Conservation (phyloP, 805 yeast species). For the Candida maltosa region DNA sequence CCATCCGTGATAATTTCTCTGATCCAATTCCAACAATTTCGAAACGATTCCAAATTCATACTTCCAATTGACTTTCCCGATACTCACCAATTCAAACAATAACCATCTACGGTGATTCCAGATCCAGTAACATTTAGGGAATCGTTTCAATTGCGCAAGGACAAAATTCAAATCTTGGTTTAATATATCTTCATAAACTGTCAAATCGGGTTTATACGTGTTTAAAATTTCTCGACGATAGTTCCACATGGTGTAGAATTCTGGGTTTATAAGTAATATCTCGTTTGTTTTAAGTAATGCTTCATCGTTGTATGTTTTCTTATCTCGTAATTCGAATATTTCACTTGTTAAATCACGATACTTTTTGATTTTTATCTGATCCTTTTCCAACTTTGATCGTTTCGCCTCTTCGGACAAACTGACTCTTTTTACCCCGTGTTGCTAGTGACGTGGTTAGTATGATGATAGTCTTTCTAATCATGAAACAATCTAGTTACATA, state of each 20-base stretch:
- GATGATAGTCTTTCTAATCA: background rate
- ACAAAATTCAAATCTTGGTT: constrained; percentile 61
- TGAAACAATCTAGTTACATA: constrained; percentile 1
- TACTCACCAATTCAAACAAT: constrained; percentile 41
- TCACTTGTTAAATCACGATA: constrained; percentile 47
- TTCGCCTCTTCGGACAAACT: constrained; percentile 55
- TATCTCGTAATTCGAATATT: constrained; percentile 33
- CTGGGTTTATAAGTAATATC: constrained; percentile 71
- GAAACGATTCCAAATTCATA: constrained; percentile 67
- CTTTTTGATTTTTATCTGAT: constrained; percentile 54
- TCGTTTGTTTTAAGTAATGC: constrained; percentile 53
- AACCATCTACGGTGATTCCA: constrained; percentile 95
- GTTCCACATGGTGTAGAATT: constrained; percentile 88
- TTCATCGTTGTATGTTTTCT: constrained; percentile 18
- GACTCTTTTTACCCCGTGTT: constrained; percentile 74
- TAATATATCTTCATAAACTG: constrained; percentile 19
- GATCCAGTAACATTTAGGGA: constrained; percentile 93
- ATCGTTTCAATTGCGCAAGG: constrained; percentile 53
- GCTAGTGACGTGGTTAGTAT: constrained; percentile 18
- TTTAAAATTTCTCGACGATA: constrained; percentile 68
- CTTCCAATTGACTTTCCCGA: constrained; percentile 60
- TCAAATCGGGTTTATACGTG: constrained; percentile 6
- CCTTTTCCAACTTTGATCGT: constrained; percentile 50
- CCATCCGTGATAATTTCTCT: constrained; percentile 95
- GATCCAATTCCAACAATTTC: constrained; percentile 65